A percentile compares a stretch with the other conserved stretches of the same genome.
Conservation (phyloP, 106 monocot genomes). For the Acorus gramineus region DNA sequence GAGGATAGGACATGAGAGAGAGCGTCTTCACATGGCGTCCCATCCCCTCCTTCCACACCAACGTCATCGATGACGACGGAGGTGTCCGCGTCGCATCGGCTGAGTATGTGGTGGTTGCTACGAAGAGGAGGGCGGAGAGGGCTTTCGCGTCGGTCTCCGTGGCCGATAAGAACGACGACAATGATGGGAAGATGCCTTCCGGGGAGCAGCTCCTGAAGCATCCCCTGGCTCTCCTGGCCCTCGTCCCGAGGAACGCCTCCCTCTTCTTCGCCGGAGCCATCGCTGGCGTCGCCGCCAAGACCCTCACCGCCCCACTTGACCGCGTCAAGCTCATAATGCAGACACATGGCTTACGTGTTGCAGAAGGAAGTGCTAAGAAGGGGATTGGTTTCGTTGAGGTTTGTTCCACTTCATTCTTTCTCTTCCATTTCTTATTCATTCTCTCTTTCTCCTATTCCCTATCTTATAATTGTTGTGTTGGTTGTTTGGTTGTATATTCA, state of each 20-base stretch:
- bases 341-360: conserved; percentile 63
- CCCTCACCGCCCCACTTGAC: conserved; percentile 87
- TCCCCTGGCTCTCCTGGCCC: conserved; percentile 62
- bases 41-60: no score
- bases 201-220: conserved; percentile 47
- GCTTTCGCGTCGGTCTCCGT: no score
- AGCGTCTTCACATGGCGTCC: no score
- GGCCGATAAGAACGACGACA: background rate
- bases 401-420: background rate
- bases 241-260: conserved; percentile 52
- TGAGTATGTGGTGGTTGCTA: no score
- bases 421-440: no score
- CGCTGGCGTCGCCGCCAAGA: conserved; percentile 73
- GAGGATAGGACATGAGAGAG: no score
- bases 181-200: conserved; percentile 11
- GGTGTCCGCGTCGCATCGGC: no score
- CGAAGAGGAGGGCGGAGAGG: no score
- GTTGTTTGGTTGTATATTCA: no score
- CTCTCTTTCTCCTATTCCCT: no score
- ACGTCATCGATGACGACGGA: no score
- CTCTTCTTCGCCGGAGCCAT: conserved; percentile 80
- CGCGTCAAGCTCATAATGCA: conserved; percentile 97
- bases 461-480: no score
- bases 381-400: conserved; percentile 84
- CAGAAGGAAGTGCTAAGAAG: conserved; percentile 22